Percentiles rank a stretch among this genome's conserved stretches.
phyloP scores from a whole-genome alignment of 2,329 filamentous ascomycete species.

The Aaosphaeria arxii region DNA sequence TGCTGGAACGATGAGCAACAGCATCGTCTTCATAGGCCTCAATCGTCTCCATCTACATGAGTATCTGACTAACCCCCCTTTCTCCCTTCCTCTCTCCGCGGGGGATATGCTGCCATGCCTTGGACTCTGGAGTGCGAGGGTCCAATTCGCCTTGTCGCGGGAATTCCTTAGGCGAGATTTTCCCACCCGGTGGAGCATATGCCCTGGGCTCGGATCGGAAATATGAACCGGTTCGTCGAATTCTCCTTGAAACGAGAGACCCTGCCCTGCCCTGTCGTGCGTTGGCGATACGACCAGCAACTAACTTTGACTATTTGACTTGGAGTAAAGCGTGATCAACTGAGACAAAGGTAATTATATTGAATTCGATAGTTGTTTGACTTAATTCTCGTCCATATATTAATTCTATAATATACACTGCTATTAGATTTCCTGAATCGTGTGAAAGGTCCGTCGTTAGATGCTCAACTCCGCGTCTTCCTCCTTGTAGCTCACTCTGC shows the following conservation, averaged over 20 bases:
- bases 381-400: not conserved
- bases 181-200: not conserved
- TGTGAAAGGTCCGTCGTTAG: not conserved
- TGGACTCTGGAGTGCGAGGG: no score
- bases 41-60: no score
- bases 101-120: no score
- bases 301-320: not conserved
- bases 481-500: conserved; percentile 33
- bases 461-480: conserved; percentile 30
- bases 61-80: no score
- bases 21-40: no score
- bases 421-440: not conserved
- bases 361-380: not conserved
- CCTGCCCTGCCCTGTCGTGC: not conserved
- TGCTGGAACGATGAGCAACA: no score
- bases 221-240: not conserved
- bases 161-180: not conserved
- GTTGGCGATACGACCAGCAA: not conserved
- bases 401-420: not conserved
- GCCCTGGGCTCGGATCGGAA: not conserved
- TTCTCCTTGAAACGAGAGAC: no score
- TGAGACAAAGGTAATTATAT: not conserved
- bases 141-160: not conserved
- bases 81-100: no score
- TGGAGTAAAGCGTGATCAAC: not conserved